Evolutionary conservation across 805 yeast genomes (phyloP).

Genomic region (Candida sphagnicola): DNA sequence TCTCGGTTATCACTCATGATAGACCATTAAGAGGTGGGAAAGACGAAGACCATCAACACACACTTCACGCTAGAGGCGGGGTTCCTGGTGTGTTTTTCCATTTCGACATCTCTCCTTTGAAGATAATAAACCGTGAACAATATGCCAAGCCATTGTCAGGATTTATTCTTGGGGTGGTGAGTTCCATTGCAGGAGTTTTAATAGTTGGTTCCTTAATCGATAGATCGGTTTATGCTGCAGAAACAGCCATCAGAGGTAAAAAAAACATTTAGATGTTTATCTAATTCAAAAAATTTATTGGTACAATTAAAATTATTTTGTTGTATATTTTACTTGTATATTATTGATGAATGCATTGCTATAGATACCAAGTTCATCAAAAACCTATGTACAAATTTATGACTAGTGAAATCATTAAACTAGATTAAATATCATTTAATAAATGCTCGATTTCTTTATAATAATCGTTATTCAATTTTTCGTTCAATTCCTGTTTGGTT

Average conservation of each 20-base stretch:
- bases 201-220: conserved; percentile 91
- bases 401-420: background rate
- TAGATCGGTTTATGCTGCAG: conserved; percentile 85
- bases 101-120: conserved; percentile 91
- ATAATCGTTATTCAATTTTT: conserved; percentile 50
- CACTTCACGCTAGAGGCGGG: conserved; percentile 80
- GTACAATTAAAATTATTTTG: too few relatives aligned
- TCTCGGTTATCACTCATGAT: conserved; percentile 82
- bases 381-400: conserved; percentile 3
- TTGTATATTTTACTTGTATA: too few relatives aligned
- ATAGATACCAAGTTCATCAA: background rate
- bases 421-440: conserved; percentile 34
- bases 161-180: conserved; percentile 74
- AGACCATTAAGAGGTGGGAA: conserved; percentile 83
- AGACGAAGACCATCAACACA: conserved; percentile 88
- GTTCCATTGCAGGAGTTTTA: conserved; percentile 89
- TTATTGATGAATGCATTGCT: background rate
- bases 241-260: conserved; percentile 66
- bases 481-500: conserved; percentile 69
- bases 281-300: too few relatives aligned
- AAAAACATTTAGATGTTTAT: conserved; percentile 45
- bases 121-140: conserved; percentile 80
- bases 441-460: conserved; percentile 51
- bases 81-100: conserved; percentile 83
- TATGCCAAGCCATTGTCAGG: conserved; percentile 76